Conservation (phyloP, 169 alveolate species). For the Cyclospora cayetanensis region DNA sequence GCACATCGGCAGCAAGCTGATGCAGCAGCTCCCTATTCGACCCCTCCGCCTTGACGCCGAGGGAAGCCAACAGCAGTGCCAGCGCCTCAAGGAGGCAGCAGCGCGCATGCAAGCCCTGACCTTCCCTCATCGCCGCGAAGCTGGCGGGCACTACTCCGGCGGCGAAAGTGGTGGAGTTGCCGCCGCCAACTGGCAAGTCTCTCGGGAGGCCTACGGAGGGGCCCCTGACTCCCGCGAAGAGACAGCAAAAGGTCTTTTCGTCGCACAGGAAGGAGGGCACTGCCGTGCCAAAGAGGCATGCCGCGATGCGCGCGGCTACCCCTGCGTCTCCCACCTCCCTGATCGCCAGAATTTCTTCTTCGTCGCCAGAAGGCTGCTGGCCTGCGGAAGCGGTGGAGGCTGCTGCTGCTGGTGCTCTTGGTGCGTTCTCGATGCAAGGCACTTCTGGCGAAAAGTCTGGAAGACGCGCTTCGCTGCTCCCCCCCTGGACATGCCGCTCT, state of each 20-base stretch:
- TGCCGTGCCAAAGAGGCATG: neutral
- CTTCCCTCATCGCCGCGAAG: too few species aligned
- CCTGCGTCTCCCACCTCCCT: constrained; percentile 26
- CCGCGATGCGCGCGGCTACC: constrained; percentile 6
- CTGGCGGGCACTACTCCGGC: neutral
- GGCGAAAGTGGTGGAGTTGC: neutral
- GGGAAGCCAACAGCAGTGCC: constrained; percentile 10
- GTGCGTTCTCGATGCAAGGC: too few species aligned
- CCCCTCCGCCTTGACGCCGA: neutral
- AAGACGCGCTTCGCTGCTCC: too few species aligned
- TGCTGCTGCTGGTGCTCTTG: neutral
- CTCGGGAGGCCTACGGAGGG: neutral
- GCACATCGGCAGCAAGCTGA: too few species aligned
- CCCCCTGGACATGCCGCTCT: neutral
- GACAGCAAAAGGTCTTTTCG: neutral
- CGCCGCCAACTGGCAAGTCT: neutral
- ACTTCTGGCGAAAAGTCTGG: too few species aligned
- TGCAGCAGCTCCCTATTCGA: constrained; percentile 9
- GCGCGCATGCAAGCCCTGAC: constrained; percentile 16
- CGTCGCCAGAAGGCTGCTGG: neutral
- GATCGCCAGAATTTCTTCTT: neutral
- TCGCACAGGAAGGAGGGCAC: neutral
- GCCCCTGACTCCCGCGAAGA: neutral
- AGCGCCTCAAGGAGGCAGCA: constrained; percentile 17
- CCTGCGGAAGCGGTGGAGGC: neutral